Conservation (phyloP, 176 grass and related monocot species). For the Triticum timopheevii region DNA sequence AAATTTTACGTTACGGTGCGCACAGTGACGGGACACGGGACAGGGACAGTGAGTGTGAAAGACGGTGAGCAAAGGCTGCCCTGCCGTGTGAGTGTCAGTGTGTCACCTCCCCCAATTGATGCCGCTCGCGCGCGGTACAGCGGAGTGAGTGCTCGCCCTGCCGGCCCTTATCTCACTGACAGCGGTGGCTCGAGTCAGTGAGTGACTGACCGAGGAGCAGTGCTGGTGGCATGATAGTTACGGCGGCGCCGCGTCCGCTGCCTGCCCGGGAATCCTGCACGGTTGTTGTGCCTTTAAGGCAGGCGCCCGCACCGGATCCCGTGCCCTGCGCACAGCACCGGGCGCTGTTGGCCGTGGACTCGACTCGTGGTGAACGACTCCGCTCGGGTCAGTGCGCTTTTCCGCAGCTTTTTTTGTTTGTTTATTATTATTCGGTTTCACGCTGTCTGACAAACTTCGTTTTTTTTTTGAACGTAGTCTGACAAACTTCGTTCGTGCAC, state of each 20-base stretch:
- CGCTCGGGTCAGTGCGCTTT: no score
- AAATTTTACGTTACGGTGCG: neutral
- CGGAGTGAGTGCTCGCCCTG: neutral
- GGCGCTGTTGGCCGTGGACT: no score
- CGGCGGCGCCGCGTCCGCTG: neutral
- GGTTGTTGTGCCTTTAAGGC: neutral
- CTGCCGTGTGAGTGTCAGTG: neutral
- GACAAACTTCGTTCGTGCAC: no score
- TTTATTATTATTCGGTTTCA: no score
- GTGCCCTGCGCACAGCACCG: neutral
- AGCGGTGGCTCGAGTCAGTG: neutral
- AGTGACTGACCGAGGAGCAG: neutral
- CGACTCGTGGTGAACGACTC: no score
- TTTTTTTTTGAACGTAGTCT: no score
- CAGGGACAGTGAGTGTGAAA: neutral
- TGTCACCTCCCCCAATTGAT: neutral
- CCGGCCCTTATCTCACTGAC: neutral
- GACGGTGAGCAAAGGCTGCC: slow-evolving; percentile 3
- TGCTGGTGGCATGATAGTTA: slow-evolving; percentile 6
- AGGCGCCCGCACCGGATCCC: no score
- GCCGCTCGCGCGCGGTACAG: neutral
- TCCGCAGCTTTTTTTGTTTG: neutral
- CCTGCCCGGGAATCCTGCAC: neutral
- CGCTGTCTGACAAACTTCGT: no score
- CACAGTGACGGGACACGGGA: neutral